Evolutionary conservation across 345 rosid species (phyloP).

Genomic region (Xanthoceras sorbifolium): DNA sequence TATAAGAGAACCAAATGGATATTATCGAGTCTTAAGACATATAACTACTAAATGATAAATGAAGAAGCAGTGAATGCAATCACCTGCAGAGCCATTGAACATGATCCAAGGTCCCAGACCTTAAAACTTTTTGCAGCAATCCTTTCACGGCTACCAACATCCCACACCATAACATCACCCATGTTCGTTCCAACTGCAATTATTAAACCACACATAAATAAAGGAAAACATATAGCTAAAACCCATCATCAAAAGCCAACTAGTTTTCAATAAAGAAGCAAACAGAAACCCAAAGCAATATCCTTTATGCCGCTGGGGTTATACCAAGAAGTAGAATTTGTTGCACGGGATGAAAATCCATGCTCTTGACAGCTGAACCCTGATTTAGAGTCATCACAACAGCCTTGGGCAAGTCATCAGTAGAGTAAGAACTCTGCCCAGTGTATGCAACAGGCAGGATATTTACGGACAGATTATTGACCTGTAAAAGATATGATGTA

Average conservation of each 20-base stretch:
- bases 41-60: constrained; percentile 18
- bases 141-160: constrained; percentile 65
- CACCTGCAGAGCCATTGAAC: constrained; percentile 72
- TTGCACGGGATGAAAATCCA: constrained; percentile 87
- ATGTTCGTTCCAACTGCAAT: constrained; percentile 77
- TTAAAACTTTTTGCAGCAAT: constrained; percentile 59
- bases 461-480: constrained; percentile 66
- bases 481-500: constrained; percentile 41
- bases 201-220: constrained; percentile 19
- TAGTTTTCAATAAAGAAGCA: neutral
- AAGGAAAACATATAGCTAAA: constrained; percentile 16
- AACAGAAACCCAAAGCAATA: constrained; percentile 14
- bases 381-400: constrained; percentile 60
- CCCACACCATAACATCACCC: constrained; percentile 78
- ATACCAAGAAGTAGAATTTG: constrained; percentile 82
- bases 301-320: constrained; percentile 24
- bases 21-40: constrained; percentile 2
- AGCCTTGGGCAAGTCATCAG: constrained; percentile 81
- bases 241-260: constrained; percentile 13
- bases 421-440: constrained; percentile 65
- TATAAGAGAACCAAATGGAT: constrained; percentile 26
- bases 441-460: constrained; percentile 64
- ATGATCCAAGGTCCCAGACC: constrained; percentile 61
- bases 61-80: constrained; percentile 13
- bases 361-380: constrained; percentile 77